Evolutionary conservation across 331 rosid species (phyloP).

Genomic region (Acacia pycnantha): DNA sequence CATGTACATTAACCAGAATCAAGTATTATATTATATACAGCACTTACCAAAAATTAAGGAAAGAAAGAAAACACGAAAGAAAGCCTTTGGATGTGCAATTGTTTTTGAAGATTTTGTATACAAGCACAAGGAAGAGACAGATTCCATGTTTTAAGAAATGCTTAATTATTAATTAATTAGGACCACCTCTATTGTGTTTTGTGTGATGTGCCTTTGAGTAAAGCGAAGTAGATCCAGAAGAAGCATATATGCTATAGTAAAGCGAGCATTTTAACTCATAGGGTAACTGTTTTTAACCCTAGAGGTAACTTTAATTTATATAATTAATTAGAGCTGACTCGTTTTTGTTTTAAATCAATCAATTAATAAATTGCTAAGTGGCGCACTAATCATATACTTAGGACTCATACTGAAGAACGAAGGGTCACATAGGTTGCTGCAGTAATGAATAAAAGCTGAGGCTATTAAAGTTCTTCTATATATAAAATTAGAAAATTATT

Average conservation of each 20-base stretch:
- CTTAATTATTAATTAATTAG: not conserved
- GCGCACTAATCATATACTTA: not conserved
- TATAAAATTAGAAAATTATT: not conserved
- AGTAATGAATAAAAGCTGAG: not conserved
- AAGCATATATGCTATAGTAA: not conserved
- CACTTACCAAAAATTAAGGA: not conserved
- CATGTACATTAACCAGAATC: not conserved
- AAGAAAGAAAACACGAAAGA: not conserved
- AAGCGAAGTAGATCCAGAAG: not conserved
- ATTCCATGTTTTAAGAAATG: not conserved
- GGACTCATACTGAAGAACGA: not conserved
- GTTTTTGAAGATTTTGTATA: not conserved
- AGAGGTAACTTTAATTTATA: not conserved
- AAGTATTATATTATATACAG: not conserved
- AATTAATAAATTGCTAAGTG: not conserved
- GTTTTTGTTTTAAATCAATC: not conserved
- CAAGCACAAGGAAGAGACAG: not conserved
- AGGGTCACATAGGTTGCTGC: not conserved
- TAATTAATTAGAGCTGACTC: not conserved
- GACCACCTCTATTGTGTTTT: not conserved
- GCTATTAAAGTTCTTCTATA: not conserved
- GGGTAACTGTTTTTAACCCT: not conserved
- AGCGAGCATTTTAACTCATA: not conserved
- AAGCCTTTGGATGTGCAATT: not conserved
- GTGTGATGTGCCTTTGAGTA: not conserved